Base-by-base conservation (phyloP, 805 yeast species). In the Cyberlindnera xishuangbannaensis region DNA sequence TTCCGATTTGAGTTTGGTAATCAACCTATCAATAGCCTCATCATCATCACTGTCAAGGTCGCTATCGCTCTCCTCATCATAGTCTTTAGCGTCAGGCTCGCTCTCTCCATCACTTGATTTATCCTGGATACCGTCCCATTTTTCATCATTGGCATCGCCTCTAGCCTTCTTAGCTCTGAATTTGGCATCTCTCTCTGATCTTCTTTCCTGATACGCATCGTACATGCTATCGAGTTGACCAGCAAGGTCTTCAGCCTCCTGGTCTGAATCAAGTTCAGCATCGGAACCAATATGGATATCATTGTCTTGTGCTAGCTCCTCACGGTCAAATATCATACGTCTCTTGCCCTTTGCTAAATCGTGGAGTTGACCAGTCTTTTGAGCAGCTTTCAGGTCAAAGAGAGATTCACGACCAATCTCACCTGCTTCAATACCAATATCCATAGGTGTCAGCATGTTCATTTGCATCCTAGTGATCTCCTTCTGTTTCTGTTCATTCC, bases 401-500 rank as follows among this genome's bases (percentile, higher is more conserved):
- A 86, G 64, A 1, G 88, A 72, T 39, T 83, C 88, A 35, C 81
- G 69, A 23, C 92, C 95, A 39, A 76, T 67, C 33, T 73, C 72
- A 13, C 85, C 90, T 13, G 96, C 95, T 55, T 92, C 98, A 34
- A 85, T 68, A 71, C 97, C 97, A 43, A 92, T 78, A 52, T 87
- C 95, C 64, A 72, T 75, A 52, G 95, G 95, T 6, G 96, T 84
- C 38, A 83, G 66, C 95, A 92, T 88, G 58, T 84, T 85, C 90
- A 92, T 80, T 63, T 92, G 97, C 83, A 86, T 80, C 64, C 97
- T 76, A 30, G 72, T 68, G 30, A 90, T 74, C 55, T 90, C 97
- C 58, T 83, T 84, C 56, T 86, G 95, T 52, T 85, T 86, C 42
- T 59, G 45, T 60, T 88, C 96, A 56, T 92, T 87, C 34, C 73